Evolutionary conservation across 2,329 filamentous ascomycete species (phyloP).

Genomic region (Ceratocystis cubensis): DNA sequence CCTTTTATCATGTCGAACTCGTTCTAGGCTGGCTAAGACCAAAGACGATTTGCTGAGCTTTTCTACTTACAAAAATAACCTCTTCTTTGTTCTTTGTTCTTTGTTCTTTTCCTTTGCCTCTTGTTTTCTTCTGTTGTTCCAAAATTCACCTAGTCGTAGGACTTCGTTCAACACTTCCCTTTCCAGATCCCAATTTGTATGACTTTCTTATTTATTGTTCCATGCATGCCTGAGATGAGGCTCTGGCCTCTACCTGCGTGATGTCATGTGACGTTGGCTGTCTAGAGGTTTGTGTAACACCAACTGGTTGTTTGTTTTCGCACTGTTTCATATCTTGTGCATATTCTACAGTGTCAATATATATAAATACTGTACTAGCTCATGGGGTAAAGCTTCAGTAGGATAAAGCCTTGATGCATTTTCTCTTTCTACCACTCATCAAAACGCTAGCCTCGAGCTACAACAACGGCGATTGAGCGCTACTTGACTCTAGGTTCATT

Average conservation of each 20-base stretch:
- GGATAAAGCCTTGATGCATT: background rate
- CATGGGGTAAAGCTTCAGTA: background rate
- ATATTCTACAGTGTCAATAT: background rate
- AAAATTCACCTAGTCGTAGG: background rate
- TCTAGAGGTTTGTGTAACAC: background rate
- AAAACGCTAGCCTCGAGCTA: background rate
- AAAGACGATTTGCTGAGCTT: background rate
- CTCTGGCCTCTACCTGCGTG: background rate
- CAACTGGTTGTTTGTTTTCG: background rate
- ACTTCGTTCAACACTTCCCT: background rate
- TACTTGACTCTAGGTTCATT: background rate
- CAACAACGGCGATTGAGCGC: background rate
- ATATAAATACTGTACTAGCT: background rate
- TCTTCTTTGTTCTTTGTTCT: slow-evolving; percentile 10
- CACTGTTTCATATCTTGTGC: background rate
- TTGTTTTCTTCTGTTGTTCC: background rate
- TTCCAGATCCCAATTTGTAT: background rate
- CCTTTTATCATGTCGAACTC: slow-evolving; percentile 21
- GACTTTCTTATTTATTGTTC: background rate
- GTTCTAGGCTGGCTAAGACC: background rate
- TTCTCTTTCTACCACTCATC: background rate
- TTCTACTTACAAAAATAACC: background rate
- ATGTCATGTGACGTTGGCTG: background rate
- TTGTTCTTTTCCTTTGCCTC: background rate
- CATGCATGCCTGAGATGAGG: background rate